A percentile compares a stretch with the other conserved stretches of the same genome.
phyloP scores from a whole-genome alignment of 2,329 filamentous ascomycete genomes.

The Neonectria magnoliae region DNA sequence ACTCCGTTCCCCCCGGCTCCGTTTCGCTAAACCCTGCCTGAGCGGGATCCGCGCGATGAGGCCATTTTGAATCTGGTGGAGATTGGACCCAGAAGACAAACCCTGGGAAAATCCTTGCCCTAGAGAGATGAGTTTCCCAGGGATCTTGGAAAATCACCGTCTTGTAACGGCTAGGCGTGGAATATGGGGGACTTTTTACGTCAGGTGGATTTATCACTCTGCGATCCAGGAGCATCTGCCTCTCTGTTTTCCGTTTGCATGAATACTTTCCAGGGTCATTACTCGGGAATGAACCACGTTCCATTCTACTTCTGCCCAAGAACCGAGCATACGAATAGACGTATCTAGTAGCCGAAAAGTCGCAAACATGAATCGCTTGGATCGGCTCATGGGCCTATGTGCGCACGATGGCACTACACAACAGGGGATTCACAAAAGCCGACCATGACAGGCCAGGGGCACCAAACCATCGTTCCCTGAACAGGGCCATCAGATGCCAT shows the following conservation, averaged over 20 bases:
- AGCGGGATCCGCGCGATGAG: not conserved
- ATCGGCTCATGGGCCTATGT: not conserved
- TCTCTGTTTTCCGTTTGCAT: not conserved
- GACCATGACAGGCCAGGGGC: not conserved
- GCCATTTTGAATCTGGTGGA: slow-evolving; percentile 3
- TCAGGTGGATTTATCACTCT: not conserved
- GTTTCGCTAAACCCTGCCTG: not conserved
- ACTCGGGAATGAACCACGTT: not conserved
- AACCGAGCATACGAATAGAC: no score
- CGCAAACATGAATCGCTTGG: not conserved
- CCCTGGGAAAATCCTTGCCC: not conserved
- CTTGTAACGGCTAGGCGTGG: not conserved
- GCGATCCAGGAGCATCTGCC: not conserved
- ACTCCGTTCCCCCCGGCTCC: not conserved
- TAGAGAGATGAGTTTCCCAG: not conserved
- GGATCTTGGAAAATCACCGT: not conserved
- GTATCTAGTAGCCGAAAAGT: not conserved
- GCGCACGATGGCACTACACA: not conserved
- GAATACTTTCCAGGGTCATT: not conserved
- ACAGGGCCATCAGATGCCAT: not conserved
- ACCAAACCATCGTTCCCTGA: not conserved
- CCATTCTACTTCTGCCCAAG: not conserved
- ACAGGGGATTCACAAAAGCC: not conserved
- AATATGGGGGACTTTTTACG: not conserved
- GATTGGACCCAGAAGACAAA: not conserved